Conservation (phyloP, 164 flowering plant genomes). For the Pachysandra terminalis region DNA sequence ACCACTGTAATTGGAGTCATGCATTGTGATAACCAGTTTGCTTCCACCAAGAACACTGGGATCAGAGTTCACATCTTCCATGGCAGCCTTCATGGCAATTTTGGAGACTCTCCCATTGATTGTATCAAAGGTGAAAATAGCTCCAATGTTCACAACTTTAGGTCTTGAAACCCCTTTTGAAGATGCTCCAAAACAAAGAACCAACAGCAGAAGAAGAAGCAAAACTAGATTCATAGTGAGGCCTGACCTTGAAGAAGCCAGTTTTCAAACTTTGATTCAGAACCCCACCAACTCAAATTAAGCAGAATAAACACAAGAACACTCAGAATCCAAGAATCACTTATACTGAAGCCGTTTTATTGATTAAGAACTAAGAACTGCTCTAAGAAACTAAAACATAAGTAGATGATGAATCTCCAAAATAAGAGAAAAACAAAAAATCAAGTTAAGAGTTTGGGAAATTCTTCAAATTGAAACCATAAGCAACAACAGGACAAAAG, state of each 20-base stretch:
- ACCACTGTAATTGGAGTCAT: conserved; percentile 5
- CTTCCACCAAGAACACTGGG: not conserved
- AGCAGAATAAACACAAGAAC: too few species aligned
- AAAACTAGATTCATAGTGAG: not conserved
- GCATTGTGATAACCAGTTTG: not conserved
- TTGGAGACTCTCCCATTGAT: conserved; percentile 1
- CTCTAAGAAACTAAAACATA: too few species aligned
- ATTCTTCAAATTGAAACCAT: too few species aligned
- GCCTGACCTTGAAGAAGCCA: not conserved
- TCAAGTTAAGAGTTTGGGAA: too few species aligned
- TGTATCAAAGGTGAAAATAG: conserved; percentile 1
- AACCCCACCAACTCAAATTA: too few species aligned
- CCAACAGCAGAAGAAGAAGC: not conserved
- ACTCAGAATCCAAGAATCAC: too few species aligned
- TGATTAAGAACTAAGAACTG: too few species aligned
- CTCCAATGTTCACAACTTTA: conserved; percentile 8
- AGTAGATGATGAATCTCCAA: too few species aligned
- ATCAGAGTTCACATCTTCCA: conserved; percentile 11
- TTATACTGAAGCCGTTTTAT: too few species aligned
- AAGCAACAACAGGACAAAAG: too few species aligned
- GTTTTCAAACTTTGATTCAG: not conserved
- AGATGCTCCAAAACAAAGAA: not conserved
- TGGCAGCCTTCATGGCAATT: conserved; percentile 2
- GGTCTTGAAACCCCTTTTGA: not conserved
- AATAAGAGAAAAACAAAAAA: too few species aligned